Evolutionary conservation across 768 basidiomycete species (phyloP), one percentile per base, ranked within the genome.

Genomic region (Steccherinum ochraceum): DNA sequence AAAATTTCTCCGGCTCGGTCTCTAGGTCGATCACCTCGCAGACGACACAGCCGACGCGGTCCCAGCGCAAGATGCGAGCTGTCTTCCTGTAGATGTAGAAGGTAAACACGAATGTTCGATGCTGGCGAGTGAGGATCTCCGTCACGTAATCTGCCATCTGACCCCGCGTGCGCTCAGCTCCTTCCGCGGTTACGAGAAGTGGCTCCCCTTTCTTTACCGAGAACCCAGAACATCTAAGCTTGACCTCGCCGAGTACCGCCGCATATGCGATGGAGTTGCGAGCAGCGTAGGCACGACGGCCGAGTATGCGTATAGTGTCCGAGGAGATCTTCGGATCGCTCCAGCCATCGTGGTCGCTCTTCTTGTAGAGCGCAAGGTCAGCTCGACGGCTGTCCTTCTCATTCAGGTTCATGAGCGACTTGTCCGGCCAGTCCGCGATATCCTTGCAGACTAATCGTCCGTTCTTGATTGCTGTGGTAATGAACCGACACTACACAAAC

Each of bases 91-190:
- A n/a, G 11, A 52, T 27, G 41, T 48, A 52, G 41, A 52, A 39
- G 5, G 26, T 25, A 27, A 19, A 49, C 13, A 44, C 24, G 41
- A 40, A 41, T 3, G 47, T 41, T 1, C 52, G 46, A 21, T 52
- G 52, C 41, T 52, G 52, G 26, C 40, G 52, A 13, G 27, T 13
- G 20, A 43, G 46, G 23, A 44, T 42, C 46, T 52, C 24, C 19
- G 46, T 39, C 18, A 35, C 40, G 39, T 52, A 52, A 12, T 46
- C 27, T 3, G 21, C 20, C 30, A 41, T 4, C 40, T 52, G 51
- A 16, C 24, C 45, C 3, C 45, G 51, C 16, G 30, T 35, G 7
- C 16, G 7, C 16, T 7, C 30, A 7, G 30, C 30, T 7, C 7
- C 30, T 16, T 35, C 30, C 7, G 30, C 16, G 16, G 7, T 16